Base-by-base conservation (phyloP, 257 asterid genomes). In the Cordia subcordata region DNA sequence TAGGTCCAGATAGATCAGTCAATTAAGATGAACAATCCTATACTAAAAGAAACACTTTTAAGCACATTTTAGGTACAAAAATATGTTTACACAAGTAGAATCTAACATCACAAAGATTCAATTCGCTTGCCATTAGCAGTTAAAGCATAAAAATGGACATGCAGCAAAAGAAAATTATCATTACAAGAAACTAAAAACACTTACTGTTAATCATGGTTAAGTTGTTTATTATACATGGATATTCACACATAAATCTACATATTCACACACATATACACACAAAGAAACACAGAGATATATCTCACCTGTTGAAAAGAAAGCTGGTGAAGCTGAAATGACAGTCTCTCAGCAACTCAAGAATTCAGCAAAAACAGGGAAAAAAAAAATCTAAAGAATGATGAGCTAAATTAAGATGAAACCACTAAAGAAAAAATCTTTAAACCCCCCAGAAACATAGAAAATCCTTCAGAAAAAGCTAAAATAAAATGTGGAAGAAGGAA, bases 311-410 rank as follows among this genome's bases (percentile, higher is more conserved):
- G 54, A 58, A 15, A 49, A 40, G 55, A 23, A 39, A 15, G 47
- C 47, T 42, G 47, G 47, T 42, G 11, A 49, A 58, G 62, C 62
- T 60, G 9, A 33, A 65, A 56, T 56, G 57, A n/a, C 60, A 71
- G 68, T 42, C 47, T 14, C 5, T 42, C 67, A 66, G 53, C 55
- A 53, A 53, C 11, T 66, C 17, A 38, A 35, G 42, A 16, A 10
- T 12, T 35, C 39, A 49, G 22, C 10, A 45, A 39, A n/a, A n/a
- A n/a, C n/a, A n/a, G n/a, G n/a, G 22, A 61, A 38, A 38, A 62
- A 42, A 33, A 49, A 14, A 45, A 50, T 37, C 49, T 70, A 57
- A 3, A 11, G 10, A 42, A 10, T 3, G 10, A 2, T 42, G 47
- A 42, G 47, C 47, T 42, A 42, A 42, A 42, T 39, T 12, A 39